Conservation (phyloP, 2,329 filamentous ascomycete genomes). For the Colletotrichum filicis region DNA sequence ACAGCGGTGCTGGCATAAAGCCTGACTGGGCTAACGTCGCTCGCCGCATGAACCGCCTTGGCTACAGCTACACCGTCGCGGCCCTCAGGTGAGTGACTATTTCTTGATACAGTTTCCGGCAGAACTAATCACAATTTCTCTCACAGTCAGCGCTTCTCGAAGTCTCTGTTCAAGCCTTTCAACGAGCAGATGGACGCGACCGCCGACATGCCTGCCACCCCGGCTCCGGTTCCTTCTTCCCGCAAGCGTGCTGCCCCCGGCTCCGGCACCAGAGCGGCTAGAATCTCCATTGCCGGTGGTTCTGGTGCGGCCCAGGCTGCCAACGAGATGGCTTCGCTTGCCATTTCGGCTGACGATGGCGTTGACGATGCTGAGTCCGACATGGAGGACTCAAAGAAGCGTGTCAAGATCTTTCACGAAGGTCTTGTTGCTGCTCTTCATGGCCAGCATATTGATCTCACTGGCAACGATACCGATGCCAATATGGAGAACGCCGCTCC, state of each 20-base stretch:
- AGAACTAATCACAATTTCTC: not conserved
- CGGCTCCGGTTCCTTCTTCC: not conserved
- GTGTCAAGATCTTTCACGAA: not conserved
- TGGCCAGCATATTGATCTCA: conserved; percentile 23
- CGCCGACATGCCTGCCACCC: not conserved
- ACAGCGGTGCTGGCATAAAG: not conserved
- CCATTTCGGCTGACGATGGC: conserved; percentile 1
- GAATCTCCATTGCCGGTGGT: not conserved
- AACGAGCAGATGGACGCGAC: not conserved
- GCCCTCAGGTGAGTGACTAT: not conserved
- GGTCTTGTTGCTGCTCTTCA: not conserved
- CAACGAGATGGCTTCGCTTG: conserved; percentile 14
- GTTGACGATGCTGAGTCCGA: conserved; percentile 15
- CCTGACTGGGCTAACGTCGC: not conserved
- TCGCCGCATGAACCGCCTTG: not conserved
- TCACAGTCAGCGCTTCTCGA: not conserved
- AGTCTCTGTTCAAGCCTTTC: not conserved
- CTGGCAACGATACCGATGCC: not conserved
- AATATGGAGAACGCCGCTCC: conserved; percentile 7
- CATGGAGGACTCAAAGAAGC: conserved; percentile 13
- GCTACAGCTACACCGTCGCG: not conserved
- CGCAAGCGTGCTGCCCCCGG: conserved; percentile 16
- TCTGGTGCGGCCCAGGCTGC: conserved; percentile 1
- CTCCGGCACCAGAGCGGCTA: not conserved
- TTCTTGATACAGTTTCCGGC: not conserved